These are phyloP conservation scores for Tylopilus orsonianus DNA, from an alignment of 1,284 basidiomycete species.

Conservation along the genomic window DNA sequence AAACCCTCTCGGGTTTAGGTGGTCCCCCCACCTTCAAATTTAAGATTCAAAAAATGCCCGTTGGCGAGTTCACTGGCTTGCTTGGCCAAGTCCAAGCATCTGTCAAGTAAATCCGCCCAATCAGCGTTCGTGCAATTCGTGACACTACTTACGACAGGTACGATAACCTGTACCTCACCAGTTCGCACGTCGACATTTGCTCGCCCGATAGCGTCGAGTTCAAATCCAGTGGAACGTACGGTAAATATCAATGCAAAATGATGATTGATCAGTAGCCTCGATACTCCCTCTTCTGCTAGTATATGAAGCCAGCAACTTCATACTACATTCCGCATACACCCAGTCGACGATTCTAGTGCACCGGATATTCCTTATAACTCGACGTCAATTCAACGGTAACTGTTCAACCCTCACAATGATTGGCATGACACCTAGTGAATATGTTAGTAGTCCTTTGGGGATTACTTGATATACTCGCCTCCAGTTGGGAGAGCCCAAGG, in stretches of 20 bases:
- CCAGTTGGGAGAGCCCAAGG: conserved; percentile 56
- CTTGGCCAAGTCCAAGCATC: conserved; percentile 36
- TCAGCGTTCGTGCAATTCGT: neutral
- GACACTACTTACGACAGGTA: conserved; percentile 6
- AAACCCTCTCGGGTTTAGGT: conserved; percentile 42
- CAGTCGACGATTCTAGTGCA: neutral
- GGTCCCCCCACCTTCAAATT: conserved; percentile 55
- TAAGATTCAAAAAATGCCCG: conserved; percentile 53
- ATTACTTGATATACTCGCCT: conserved; percentile 39
- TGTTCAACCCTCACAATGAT: conserved; percentile 23
- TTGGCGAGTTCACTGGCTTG: conserved; percentile 42
- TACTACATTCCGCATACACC: neutral
- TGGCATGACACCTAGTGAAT: conserved; percentile 26
- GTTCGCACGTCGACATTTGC: conserved; percentile 46
- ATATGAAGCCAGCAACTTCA: neutral
- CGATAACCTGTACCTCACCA: conserved; percentile 38
- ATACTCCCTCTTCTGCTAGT: neutral
- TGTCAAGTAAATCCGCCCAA: conserved; percentile 26
- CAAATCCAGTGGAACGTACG: conserved; percentile 50
- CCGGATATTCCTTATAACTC: neutral
- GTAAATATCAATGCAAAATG: conserved; percentile 15
- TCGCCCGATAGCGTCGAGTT: conserved; percentile 54
- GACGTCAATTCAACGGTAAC: conserved; percentile 14
- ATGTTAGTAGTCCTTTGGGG: conserved; percentile 6
- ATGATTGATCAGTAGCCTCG: neutral